Conservation (phyloP, 2,329 filamentous ascomycete genomes). For the Colletotrichum somersetense region DNA sequence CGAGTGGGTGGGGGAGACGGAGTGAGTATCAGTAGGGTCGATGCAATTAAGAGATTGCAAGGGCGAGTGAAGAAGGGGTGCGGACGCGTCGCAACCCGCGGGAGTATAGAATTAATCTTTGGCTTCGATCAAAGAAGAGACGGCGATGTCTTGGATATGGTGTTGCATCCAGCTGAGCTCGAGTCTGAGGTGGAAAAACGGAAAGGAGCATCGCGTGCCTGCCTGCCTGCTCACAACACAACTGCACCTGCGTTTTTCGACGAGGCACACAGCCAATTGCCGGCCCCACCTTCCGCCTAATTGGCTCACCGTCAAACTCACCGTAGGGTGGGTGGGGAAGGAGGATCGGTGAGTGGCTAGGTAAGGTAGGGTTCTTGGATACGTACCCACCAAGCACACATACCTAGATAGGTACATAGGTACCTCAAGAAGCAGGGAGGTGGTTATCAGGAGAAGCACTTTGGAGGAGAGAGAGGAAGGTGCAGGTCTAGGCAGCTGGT, state of each 20-base stretch:
- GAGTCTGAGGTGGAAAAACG: neutral
- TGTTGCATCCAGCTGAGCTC: neutral
- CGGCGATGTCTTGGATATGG: neutral
- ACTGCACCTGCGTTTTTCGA: constrained; percentile 8
- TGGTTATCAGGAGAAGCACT: too few relatives aligned
- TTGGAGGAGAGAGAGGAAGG: too few relatives aligned
- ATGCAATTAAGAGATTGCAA: neutral
- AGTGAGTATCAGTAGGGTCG: neutral
- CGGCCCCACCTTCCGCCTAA: neutral
- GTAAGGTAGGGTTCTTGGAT: neutral
- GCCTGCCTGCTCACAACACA: neutral
- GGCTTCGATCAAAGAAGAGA: neutral
- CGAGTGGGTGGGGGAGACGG: too few relatives aligned
- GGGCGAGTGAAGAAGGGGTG: too few relatives aligned
- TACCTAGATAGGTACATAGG: too few relatives aligned
- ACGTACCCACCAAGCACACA: too few relatives aligned
- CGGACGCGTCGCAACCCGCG: neutral
- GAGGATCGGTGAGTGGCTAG: too few relatives aligned
- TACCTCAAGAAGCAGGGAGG: too few relatives aligned
- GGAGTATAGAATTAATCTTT: neutral
- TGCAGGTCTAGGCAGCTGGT: too few relatives aligned
- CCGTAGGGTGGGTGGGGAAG: neutral
- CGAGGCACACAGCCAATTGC: neutral
- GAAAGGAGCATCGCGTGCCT: neutral
- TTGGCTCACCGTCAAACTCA: constrained; percentile 2